Percentiles rank a stretch among this genome's conserved stretches.
Evolutionary conservation across 2,329 filamentous ascomycete genomes (phyloP).

Genomic region (Didymella pomorum): DNA sequence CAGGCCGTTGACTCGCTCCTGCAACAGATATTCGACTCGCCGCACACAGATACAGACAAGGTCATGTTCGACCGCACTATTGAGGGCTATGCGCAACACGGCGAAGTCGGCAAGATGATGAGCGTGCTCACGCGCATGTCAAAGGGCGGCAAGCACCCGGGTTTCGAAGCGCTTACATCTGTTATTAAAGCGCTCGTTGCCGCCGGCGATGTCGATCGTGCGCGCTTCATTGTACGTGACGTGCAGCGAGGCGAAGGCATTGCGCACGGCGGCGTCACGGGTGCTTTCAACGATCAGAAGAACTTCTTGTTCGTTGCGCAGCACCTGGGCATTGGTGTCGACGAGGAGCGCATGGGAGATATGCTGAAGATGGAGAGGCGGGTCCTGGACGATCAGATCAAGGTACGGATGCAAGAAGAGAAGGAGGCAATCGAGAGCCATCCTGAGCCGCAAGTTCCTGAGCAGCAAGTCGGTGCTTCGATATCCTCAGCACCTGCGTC

Average conservation of each 20-base stretch:
- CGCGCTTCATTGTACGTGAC: slow-evolving; percentile 49
- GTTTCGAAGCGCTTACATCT: slow-evolving; percentile 52
- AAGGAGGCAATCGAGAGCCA: slow-evolving; percentile 6
- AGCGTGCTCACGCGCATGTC: slow-evolving; percentile 52
- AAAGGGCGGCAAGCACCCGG: slow-evolving; percentile 51
- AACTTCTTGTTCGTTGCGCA: slow-evolving; percentile 30
- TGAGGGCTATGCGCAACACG: slow-evolving; percentile 68
- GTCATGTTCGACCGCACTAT: slow-evolving; percentile 75
- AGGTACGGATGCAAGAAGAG: slow-evolving; percentile 7
- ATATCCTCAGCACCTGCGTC: background rate
- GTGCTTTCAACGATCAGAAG: slow-evolving; percentile 18
- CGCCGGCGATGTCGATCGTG: slow-evolving; percentile 46
- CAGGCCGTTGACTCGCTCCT: slow-evolving; percentile 68
- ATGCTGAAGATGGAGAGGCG: slow-evolving; percentile 10
- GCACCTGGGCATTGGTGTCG: slow-evolving; percentile 22
- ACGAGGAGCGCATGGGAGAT: slow-evolving; percentile 25
- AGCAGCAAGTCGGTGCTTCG: background rate
- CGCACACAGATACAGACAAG: slow-evolving; percentile 56
- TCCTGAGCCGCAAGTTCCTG: background rate
- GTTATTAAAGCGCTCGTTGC: slow-evolving; percentile 52
- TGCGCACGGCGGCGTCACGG: slow-evolving; percentile 32
- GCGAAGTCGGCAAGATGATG: slow-evolving; percentile 59
- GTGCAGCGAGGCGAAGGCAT: slow-evolving; percentile 46
- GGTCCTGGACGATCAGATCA: slow-evolving; percentile 12
- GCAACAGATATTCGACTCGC: slow-evolving; percentile 49